Conservation (phyloP, 2,329 filamentous ascomycete species). For the Trichocomaceae sp. region DNA sequence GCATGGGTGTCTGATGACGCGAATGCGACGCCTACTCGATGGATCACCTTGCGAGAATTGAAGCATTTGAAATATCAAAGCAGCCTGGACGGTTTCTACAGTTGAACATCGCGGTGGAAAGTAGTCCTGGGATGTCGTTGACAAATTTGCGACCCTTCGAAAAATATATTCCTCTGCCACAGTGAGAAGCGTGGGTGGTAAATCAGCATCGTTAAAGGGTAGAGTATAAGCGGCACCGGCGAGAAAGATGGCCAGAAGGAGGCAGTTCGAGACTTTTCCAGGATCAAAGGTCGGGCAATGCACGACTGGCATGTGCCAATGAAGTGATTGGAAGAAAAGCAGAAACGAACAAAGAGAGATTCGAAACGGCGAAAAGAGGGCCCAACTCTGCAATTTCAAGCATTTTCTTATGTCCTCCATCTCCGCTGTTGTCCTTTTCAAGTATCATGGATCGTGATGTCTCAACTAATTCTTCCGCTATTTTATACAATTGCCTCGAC, state of each 20-base stretch:
- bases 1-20: constrained; percentile 26
- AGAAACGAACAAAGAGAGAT: constrained; percentile 24
- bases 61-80: constrained; percentile 28
- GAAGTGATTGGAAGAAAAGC: constrained; percentile 27
- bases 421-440: not conserved
- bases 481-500: constrained; percentile 21
- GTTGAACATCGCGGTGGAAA: constrained; percentile 11
- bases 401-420: not conserved
- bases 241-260: constrained; percentile 24
- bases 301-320: constrained; percentile 28
- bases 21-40: constrained; percentile 25
- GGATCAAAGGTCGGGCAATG: constrained; percentile 29
- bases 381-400: constrained; percentile 16
- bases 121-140: constrained; percentile 12
- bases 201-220: constrained; percentile 15
- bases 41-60: constrained; percentile 26
- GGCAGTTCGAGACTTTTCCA: constrained; percentile 19
- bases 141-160: constrained; percentile 20
- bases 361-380: constrained; percentile 20
- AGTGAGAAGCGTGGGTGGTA: constrained; percentile 21
- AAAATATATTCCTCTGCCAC: constrained; percentile 28
- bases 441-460: constrained; percentile 24
- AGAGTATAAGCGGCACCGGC: constrained; percentile 23
- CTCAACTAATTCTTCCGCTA: constrained; percentile 23
- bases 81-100: constrained; percentile 23